Base-by-base conservation (phyloP, 371 early-diverging fungal species). In the Rhizopus delemar region DNA sequence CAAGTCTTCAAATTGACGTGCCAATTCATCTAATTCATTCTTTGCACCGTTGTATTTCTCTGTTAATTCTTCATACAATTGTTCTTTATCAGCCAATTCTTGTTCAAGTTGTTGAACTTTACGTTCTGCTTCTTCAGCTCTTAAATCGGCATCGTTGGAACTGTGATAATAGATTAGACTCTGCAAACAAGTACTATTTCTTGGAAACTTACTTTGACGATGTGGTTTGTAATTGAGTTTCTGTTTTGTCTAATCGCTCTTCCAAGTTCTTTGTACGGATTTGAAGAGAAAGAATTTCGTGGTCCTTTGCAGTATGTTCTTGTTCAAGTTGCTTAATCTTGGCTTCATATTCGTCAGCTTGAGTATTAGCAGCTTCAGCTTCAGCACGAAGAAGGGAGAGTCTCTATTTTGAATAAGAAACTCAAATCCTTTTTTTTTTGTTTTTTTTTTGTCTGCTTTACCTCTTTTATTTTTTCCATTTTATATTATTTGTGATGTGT, bases 71-170 rank as follows among this genome's bases (percentile, higher is more conserved):
- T 90, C 87, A 68, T 86, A 68, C 65, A 76, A 73, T 59, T 66
- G 66, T 65, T 93, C 92, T 59, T 83, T 77, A 28, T 83, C 83
- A 43, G 70, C 76, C 56, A 78, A 71, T 61, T 90, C 88, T 56
- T 74, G 68, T 69, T 91, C 91, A 68, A 90, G 71, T 56, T 74
- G 66, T 35, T 73, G 63, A 43, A 88, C 83, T 65, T 78, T 82
- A 58, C 89, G 86, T 66, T 92, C 90, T 60, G 84, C 81, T 53
- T 84, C 80, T 68, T 93, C 93, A 56, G 89, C 87, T 71, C 84
- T 85, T 67, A 86, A 73, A 63, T 93, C 91, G 65, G 87, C 83
- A 50, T 83, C 81, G 56, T 88, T 85, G 59, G 83, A 77, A 61
- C 92, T 91, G 72, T 31, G 12, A 39, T 39, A 57, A 46, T 33